Percentiles rank a stretch among this genome's conserved stretches.
phyloP scores from a whole-genome alignment of 2,329 filamentous ascomycete genomes.

The Ascochyta rabiei region DNA sequence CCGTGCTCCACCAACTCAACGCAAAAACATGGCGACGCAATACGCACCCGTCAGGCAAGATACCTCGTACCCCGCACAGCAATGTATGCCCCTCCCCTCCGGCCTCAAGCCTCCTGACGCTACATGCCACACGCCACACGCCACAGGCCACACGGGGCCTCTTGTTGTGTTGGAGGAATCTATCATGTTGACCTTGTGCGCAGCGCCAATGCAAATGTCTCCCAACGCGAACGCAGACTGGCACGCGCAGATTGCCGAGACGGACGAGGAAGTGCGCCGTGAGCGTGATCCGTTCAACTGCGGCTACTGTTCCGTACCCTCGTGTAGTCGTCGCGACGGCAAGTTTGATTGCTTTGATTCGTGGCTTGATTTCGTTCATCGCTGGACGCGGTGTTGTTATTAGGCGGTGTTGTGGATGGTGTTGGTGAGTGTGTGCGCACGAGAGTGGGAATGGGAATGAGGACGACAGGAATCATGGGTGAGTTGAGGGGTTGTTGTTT shows the following conservation, averaged over 20 bases:
- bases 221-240: neutral
- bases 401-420: neutral
- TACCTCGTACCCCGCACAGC: neutral
- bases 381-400: neutral
- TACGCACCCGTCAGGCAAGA: neutral
- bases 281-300: neutral
- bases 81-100: neutral
- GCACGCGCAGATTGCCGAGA: slow-evolving; percentile 6
- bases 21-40: neutral
- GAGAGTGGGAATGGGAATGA: neutral
- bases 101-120: neutral
- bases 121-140: too few relatives aligned
- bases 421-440: too few relatives aligned
- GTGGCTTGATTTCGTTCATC: neutral
- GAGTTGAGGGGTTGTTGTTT: too few relatives aligned
- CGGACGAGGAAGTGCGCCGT: neutral
- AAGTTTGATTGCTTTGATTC: neutral
- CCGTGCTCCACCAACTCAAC: too few relatives aligned
- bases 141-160: too few relatives aligned
- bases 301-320: too few relatives aligned
- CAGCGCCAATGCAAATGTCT: neutral
- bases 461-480: too few relatives aligned
- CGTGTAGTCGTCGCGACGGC: neutral
- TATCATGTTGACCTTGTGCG: too few relatives aligned
- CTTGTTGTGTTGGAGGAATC: too few relatives aligned